Conservation (phyloP, 768 basidiomycete species). For the Clavaria fumosa region DNA sequence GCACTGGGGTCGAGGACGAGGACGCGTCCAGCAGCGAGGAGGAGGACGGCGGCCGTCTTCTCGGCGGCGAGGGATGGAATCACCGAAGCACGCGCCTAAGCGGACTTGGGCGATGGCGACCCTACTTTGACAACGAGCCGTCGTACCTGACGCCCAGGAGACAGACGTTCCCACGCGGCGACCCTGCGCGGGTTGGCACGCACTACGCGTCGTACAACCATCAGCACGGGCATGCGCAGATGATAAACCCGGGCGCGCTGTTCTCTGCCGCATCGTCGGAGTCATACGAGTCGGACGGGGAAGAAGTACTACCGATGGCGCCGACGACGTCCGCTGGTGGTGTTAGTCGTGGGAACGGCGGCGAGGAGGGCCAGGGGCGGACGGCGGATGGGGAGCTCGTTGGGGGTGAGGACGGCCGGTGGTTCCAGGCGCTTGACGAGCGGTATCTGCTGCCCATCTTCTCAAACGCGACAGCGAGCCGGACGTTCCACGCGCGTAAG, state of each 20-base stretch:
- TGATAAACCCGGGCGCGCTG: constrained; percentile 19
- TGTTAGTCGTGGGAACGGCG: constrained; percentile 12
- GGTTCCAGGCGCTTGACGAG: constrained; percentile 95
- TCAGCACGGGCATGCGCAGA: constrained; percentile 29
- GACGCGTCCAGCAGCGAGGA: constrained; percentile 41
- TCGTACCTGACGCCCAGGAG: constrained; percentile 13
- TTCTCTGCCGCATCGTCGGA: constrained; percentile 66
- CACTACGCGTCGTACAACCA: constrained; percentile 57
- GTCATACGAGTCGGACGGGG: constrained; percentile 54
- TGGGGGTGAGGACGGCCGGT: constrained; percentile 62
- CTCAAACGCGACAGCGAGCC: constrained; percentile 80
- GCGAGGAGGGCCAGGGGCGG: constrained; percentile 10
- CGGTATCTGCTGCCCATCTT: constrained; percentile 86
- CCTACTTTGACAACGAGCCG: constrained; percentile 32
- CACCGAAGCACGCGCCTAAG: constrained; percentile 19
- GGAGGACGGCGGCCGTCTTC: constrained; percentile 29
- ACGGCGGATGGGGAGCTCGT: constrained; percentile 9
- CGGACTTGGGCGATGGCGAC: constrained; percentile 25
- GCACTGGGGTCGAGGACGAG: constrained; percentile 91
- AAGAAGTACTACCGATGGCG: constrained; percentile 62
- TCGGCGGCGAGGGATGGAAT: too few species aligned
- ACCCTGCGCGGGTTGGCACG: constrained; percentile 32
- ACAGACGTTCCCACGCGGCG: constrained; percentile 18
- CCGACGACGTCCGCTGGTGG: constrained; percentile 19
- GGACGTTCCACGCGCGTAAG: constrained; percentile 69